Evolutionary conservation across 2,329 filamentous ascomycete species (phyloP), one percentile per base, ranked within the genome.

Genomic region (Plenodomus lindquistii): DNA sequence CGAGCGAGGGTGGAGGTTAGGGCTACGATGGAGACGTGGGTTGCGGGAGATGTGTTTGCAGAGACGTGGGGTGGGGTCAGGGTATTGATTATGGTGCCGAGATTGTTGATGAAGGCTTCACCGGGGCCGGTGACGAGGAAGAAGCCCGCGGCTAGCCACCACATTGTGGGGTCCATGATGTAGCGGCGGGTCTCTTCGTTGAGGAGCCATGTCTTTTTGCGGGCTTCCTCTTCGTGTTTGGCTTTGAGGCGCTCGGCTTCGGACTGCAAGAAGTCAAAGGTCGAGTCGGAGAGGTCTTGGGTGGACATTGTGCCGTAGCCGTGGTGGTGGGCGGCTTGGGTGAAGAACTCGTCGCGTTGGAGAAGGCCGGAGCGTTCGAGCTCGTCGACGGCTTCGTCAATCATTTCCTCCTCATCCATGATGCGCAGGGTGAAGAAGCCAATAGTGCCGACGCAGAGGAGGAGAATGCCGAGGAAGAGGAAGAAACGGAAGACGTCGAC

Each of bases 81-180:
- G 0, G 93, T 96, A 59, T 89, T 87, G 60, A 97, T 92, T 52
- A 99, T 87, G 19, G 92, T 97, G 29, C 94, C 94, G 9, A 99
- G 75, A 63, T 97, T 99, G 75, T 97, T 99, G 75, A 97, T 91
- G 71, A 97, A 99, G 10, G 93, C 89, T 74, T 99, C 94, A n/a
- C 92, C 93, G 0, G 94, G 93, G 0, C 94, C 94, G 44, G 92
- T 89, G 61, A 96, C 89, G 54, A 97, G 82, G 72, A 97, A 90
- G 74, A 99, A 97, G 17, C 91, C 92, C 1, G 86, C 77, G 0
- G 93, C 91, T 59, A 99, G 87, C 68, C 86, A 89, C 93, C 93
- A 99, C 93, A 97, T 97, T 11, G 91, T 97, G 51, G 83, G 85
- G 60, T 99, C 94, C 19, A 83, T 81, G 9, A 99, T 79, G 71